Conservation (phyloP, 805 yeast species). For the Starmerella ratchasimensis region DNA sequence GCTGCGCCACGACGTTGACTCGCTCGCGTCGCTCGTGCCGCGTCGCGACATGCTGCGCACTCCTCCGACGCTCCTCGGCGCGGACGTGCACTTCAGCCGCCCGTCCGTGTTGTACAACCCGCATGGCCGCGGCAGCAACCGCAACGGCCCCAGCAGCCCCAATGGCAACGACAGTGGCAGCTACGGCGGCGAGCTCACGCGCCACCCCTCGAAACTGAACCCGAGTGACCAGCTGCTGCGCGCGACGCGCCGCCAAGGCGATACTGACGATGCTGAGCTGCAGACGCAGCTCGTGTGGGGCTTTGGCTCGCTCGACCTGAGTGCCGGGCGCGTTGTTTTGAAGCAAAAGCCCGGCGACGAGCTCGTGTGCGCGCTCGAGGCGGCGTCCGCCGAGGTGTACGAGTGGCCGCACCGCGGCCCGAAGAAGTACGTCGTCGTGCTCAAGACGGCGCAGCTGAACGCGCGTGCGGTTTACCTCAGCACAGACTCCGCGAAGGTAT, state of each 20-base stretch:
- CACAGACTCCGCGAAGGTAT: constrained; percentile 19
- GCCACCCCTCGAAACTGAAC: constrained; percentile 12
- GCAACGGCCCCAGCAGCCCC: constrained; percentile 39
- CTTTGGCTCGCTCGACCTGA: constrained; percentile 10
- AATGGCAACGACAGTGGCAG: constrained; percentile 6
- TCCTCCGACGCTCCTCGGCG: constrained; percentile 14
- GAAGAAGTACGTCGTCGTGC: constrained; percentile 15
- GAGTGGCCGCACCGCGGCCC: constrained; percentile 19
- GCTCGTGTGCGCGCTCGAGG: constrained; percentile 11
- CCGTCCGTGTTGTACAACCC: constrained; percentile 16
- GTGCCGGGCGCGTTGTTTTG: constrained; percentile 10
- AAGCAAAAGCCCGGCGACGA: constrained; percentile 17
- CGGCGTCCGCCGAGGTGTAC: constrained; percentile 15
- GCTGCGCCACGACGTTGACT: constrained; percentile 18
- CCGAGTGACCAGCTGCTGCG: constrained; percentile 9
- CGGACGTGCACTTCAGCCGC: constrained; percentile 16
- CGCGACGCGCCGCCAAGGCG: constrained; percentile 6
- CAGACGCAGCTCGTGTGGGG: constrained; percentile 17
- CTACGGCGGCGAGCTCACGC: constrained; percentile 1
- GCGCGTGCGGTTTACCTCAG: constrained; percentile 18
- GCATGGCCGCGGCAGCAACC: constrained; percentile 1
- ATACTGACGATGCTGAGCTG: constrained; percentile 10
- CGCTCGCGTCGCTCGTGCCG: constrained; percentile 25
- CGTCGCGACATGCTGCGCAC: constrained; percentile 24
- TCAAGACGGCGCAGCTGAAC: constrained; percentile 20